Percentiles rank a stretch among this genome's conserved stretches.
phyloP scores from a whole-genome alignment of 2,329 filamentous ascomycete genomes.

The Apiospora phragmitis region DNA sequence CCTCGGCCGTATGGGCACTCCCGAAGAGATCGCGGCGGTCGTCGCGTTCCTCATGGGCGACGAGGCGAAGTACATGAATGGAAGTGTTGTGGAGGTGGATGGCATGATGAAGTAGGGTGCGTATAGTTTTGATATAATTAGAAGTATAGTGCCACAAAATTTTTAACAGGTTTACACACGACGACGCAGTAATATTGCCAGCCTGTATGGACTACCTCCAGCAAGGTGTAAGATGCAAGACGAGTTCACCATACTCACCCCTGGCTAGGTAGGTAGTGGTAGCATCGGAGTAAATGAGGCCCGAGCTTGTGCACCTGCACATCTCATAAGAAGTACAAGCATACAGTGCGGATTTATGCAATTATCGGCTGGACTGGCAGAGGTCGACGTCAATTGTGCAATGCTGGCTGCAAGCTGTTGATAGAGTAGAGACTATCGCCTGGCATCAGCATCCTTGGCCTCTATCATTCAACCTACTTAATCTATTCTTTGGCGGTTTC shows the following conservation, averaged over 20 bases:
- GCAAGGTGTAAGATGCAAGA: background rate
- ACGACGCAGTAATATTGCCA: too few species aligned
- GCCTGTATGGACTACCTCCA: too few species aligned
- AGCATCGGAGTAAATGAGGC: background rate
- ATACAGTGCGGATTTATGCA: background rate
- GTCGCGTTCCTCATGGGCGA: conserved; percentile 52
- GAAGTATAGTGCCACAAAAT: background rate
- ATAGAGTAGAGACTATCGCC: background rate
- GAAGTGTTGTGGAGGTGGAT: conserved; percentile 49
- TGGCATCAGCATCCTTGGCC: background rate
- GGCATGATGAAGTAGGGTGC: conserved; percentile 31
- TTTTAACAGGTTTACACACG: background rate
- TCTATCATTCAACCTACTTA: background rate
- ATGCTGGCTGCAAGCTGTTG: conserved; percentile 1
- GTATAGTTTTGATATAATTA: background rate
- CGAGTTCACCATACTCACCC: background rate
- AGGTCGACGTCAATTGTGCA: background rate
- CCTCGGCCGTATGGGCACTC: conserved; percentile 26
- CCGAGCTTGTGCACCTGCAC: background rate
- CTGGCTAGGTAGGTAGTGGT: background rate
- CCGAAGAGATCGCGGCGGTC: conserved; percentile 33
- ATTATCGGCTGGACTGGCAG: background rate
- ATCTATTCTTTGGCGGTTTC: background rate
- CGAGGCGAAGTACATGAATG: conserved; percentile 54
- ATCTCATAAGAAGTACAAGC: background rate